Base-by-base conservation (phyloP, 2,329 filamentous ascomycete genomes). In the Aureobasidium subglaciale region DNA sequence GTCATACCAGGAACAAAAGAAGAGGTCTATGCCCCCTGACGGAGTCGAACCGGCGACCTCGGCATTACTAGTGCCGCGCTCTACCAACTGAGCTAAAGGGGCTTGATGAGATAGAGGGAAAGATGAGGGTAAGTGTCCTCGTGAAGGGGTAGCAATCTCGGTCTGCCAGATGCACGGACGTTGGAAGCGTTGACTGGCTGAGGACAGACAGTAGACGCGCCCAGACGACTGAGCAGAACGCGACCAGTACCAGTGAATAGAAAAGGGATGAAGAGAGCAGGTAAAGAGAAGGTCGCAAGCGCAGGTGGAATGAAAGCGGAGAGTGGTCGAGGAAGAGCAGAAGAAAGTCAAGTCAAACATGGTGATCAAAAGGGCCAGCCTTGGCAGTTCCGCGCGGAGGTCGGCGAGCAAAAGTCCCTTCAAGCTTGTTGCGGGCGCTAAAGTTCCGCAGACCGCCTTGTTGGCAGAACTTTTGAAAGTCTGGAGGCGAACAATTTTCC, bases 21-120 rank as follows among this genome's bases (percentile, higher is more conserved):
- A 5, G 29, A 30, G 29, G 13, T 30, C 40, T 16, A 43, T 49
- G 45, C 45, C 45, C 20, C 32, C 29, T 49, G 15, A 49, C 45
- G 32, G 45, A 49, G 29, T 49, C 29, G 45, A 49, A 49, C 45
- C 32, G 45, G 29, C 15, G 45, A 49, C 45, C 45, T 49, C 45
- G 45, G 30, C 45, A 49, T 49, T 49, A 49, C 45, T 49, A 49
- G 45, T 49, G 45, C 30, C 45, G 45, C 45, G 45, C 45, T 49
- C 45, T 49, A 49, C 45, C 45, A 49, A 49, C 45, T 49, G 45
- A 49, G 45, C 45, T 49, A 49, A 49, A 25, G 29, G 20, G 49
- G 49, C 49, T 53, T 52, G 41, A 29, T 29, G 13, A 16, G 7
- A 5, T 3, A 43, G n/a, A 27, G 32, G 25, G 16, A 25, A 11